Conservation (phyloP, 1,284 basidiomycete genomes). For the Moesziomyces aphidis region DNA sequence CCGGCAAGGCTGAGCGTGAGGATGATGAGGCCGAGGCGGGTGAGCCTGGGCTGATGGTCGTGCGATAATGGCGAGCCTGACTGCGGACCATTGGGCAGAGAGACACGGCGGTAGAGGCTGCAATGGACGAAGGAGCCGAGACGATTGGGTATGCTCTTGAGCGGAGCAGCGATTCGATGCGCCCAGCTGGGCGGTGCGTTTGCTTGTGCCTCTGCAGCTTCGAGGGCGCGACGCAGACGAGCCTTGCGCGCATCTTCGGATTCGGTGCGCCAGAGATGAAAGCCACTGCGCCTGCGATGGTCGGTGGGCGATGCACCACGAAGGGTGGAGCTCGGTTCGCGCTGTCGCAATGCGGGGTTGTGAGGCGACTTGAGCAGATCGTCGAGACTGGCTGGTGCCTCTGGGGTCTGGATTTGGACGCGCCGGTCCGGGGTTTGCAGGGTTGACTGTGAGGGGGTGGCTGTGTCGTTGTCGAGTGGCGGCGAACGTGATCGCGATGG, state of each 20-base stretch:
- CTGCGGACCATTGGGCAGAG: constrained; percentile 2
- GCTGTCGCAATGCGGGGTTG: constrained; percentile 21
- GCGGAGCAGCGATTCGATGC: neutral
- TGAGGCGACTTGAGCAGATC: constrained; percentile 45
- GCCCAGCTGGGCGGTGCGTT: constrained; percentile 10
- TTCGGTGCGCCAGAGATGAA: constrained; percentile 57
- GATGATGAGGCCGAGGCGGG: constrained; percentile 69
- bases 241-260: constrained; percentile 36
- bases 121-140: constrained; percentile 4
- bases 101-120: constrained; percentile 23
- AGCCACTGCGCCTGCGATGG: constrained; percentile 44
- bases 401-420: constrained; percentile 32
- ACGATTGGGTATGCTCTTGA: neutral
- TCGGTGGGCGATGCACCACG: constrained; percentile 31
- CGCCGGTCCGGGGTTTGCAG: neutral
- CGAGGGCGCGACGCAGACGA: constrained; percentile 20
- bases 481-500: neutral
- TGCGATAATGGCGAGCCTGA: neutral
- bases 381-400: constrained; percentile 42
- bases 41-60: constrained; percentile 45
- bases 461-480: constrained; percentile 2
- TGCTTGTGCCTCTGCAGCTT: constrained; percentile 16
- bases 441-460: constrained; percentile 18
- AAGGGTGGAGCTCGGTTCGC: constrained; percentile 23
- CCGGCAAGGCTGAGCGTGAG: constrained; percentile 75